These are phyloP conservation scores for Anthracocystis walkeri DNA, from an alignment of 1,284 basidiomycete species.

Conservation along the genomic window DNA sequence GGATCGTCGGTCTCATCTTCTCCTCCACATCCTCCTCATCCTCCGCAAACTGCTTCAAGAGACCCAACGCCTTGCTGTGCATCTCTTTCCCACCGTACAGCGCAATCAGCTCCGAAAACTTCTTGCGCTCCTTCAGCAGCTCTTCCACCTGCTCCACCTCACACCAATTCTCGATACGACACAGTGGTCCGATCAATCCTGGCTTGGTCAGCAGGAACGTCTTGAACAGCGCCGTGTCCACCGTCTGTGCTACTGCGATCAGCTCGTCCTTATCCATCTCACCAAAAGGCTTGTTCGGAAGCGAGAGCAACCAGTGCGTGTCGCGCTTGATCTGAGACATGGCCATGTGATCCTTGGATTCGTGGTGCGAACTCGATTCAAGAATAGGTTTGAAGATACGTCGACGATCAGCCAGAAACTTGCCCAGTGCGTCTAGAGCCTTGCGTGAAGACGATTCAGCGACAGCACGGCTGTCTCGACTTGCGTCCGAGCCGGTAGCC, in stretches of 20 bases:
- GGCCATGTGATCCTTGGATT: slow-evolving; percentile 49
- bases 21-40: slow-evolving; percentile 84
- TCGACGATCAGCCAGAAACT: slow-evolving; percentile 67
- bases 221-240: slow-evolving; percentile 96
- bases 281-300: slow-evolving; percentile 54
- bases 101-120: slow-evolving; percentile 89
- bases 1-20: slow-evolving; percentile 84
- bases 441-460: slow-evolving; percentile 29
- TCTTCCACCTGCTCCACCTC: slow-evolving; percentile 95
- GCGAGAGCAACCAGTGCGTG: slow-evolving; percentile 52
- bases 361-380: slow-evolving; percentile 39
- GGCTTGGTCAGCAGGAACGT: slow-evolving; percentile 88
- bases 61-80: slow-evolving; percentile 86
- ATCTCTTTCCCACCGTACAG: slow-evolving; percentile 94
- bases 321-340: slow-evolving; percentile 58
- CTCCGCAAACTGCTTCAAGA: slow-evolving; percentile 77
- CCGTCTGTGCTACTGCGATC: slow-evolving; percentile 82
- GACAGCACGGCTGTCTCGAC: slow-evolving; percentile 27
- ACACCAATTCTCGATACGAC: slow-evolving; percentile 94
- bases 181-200: slow-evolving; percentile 84
- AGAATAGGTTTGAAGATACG: slow-evolving; percentile 65
- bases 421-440: slow-evolving; percentile 63
- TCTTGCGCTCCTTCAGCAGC: slow-evolving; percentile 83
- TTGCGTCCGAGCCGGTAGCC: slow-evolving; percentile 25
- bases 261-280: slow-evolving; percentile 57